phyloP scores from a whole-genome alignment of 257 asterid species.

The Solanum paucissectum region DNA sequence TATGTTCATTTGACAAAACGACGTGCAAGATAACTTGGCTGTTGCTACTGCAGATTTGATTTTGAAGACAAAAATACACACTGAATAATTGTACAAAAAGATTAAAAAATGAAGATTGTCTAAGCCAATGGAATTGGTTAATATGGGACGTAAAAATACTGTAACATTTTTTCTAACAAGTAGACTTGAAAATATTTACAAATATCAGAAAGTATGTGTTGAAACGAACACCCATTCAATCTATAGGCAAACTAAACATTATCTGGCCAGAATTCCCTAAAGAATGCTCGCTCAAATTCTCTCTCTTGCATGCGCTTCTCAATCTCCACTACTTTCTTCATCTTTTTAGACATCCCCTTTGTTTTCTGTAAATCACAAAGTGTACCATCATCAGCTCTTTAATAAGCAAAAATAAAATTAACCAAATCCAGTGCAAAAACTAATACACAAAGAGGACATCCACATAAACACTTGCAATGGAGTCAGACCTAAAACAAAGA shows the following conservation, averaged over 20 bases:
- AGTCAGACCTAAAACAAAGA: neutral
- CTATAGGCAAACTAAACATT: conserved; percentile 16
- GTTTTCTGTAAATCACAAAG: conserved; percentile 17
- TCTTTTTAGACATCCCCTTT: conserved; percentile 48
- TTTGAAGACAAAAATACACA: neutral
- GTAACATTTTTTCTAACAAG: neutral
- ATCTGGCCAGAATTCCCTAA: conserved; percentile 93
- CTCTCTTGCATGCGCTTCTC: conserved; percentile 64
- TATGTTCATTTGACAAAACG: neutral
- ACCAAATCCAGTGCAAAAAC: neutral
- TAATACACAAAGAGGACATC: neutral
- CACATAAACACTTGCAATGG: neutral
- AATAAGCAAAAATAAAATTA: neutral
- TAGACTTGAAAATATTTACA: neutral
- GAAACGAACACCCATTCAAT: neutral
- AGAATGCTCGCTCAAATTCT: conserved; percentile 66
- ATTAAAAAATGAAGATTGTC: neutral
- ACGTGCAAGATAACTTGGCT: neutral
- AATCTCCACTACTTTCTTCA: conserved; percentile 52
- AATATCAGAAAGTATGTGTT: neutral
- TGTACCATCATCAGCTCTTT: neutral
- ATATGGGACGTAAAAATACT: neutral
- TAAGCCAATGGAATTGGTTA: neutral
- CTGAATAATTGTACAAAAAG: neutral
- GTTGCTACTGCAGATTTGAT: neutral